These are phyloP conservation scores for Polygonum maritimum DNA, from an alignment of 148 eudicot genomes.

Conservation along the genomic window DNA sequence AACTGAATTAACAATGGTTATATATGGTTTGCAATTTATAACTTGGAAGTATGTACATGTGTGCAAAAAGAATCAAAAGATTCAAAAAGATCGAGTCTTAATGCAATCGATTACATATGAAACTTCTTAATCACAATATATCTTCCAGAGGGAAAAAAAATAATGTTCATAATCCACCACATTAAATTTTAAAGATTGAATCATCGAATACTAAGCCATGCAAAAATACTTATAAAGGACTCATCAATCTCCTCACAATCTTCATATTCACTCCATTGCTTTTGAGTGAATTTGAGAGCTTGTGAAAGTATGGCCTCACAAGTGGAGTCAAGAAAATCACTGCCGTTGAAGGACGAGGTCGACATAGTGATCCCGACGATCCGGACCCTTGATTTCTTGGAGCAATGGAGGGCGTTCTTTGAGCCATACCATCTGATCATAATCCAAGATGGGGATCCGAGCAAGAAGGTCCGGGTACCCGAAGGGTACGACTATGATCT, in stretches of 20 bases:
- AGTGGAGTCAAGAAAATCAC: background rate
- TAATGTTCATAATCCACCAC: background rate
- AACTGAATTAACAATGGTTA: background rate
- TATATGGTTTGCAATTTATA: background rate
- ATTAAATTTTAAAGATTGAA: background rate
- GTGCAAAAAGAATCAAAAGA: background rate
- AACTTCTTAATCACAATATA: background rate
- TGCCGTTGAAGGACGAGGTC: background rate
- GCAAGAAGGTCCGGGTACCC: conserved; percentile 17
- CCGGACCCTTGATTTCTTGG: conserved; percentile 27
- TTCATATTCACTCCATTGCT: background rate
- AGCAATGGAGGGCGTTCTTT: conserved; percentile 24
- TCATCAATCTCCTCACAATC: background rate
- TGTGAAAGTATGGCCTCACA: background rate
- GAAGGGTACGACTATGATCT: conserved; percentile 25
- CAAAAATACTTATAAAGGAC: no score
- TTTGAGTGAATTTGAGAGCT: background rate
- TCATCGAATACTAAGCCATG: background rate
- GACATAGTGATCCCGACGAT: conserved; percentile 30
- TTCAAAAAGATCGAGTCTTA: no score
- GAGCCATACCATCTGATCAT: conserved; percentile 24
- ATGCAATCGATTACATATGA: no score
- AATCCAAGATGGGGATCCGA: conserved; percentile 28
- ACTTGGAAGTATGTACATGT: background rate
- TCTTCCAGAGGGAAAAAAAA: background rate